Evolutionary conservation across 1,284 basidiomycete species (phyloP), one percentile per base, ranked within the genome.

Genomic region (Marasmius oreades): DNA sequence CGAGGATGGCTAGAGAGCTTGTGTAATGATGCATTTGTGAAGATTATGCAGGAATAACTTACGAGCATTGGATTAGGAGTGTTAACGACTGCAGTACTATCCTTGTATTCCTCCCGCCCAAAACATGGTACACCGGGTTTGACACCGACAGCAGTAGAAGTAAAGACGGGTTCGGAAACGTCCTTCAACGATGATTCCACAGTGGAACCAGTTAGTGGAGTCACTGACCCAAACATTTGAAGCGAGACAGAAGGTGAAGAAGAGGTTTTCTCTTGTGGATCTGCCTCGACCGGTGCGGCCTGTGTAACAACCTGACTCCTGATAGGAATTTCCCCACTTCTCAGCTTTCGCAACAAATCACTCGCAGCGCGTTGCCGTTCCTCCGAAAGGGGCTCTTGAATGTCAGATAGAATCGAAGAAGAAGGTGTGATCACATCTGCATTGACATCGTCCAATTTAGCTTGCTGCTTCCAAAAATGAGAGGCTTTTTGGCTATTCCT

Each of bases 361-460:
- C 76, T 68, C 11, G 76, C 65, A 23, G 71, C 74, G 37, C 58
- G 63, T 58, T 75, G 73, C 28, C 80, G 73, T 48, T 76, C 74
- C 2, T 66, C 62, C 52, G 75, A 66, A 14, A 82, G 66, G 31
- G 64, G 63, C 43, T 77, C 75, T 22, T 69, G 67, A 42, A 82
- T 70, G 1, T 79, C 78, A 18, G 80, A 82, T 34, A 85, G 74
- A 28, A 74, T 70, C 20, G 82, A 84, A 3, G 71, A 69, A 1
- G 80, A 82, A 31, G 80, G 79, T 0, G 79, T 81, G 44, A 81
- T 62, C 3, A 69, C 70, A 28, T 66, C 67, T 18, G 58, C 48
- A 46, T 74, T 68, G 48, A 61, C 57, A 18, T 63, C 66, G 24
- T 70, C 71, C 58, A 73, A 67, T 55, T 68, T 69, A 18, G 77